Evolutionary conservation across 225 moss, liverwort and hornwort species (phyloP).

Genomic region (Climacium dendroides): DNA sequence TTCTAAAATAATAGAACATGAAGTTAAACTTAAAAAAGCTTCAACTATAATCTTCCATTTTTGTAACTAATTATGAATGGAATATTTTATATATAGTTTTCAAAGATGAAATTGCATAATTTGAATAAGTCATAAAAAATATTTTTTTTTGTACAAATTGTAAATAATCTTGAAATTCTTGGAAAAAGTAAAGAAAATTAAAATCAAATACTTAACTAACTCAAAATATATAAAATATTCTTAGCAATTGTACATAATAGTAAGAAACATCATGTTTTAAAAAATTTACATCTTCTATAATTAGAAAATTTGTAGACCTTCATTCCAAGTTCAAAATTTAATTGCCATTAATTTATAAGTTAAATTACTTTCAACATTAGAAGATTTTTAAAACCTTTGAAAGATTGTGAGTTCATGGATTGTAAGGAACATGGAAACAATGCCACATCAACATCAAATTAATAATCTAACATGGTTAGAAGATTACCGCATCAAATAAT

Average conservation of each 20-base stretch:
- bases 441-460: too few relatives aligned
- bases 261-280: neutral
- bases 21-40: neutral
- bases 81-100: neutral
- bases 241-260: neutral
- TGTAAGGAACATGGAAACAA: too few relatives aligned
- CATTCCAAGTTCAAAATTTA: neutral
- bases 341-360: neutral
- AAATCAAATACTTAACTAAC: neutral
- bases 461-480: too few relatives aligned
- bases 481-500: too few relatives aligned
- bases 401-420: too few relatives aligned
- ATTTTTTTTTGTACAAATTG: neutral
- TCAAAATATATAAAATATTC: neutral
- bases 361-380: neutral
- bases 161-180: neutral
- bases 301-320: fast-evolving
- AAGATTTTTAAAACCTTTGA: too few relatives aligned
- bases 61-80: neutral
- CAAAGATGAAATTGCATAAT: neutral
- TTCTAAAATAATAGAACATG: neutral
- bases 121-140: neutral
- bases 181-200: neutral
- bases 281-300: neutral
- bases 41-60: neutral